Evolutionary conservation across 257 asterid genomes (phyloP), one percentile per base, ranked within the genome.

Genomic region (Solanum corneliomulleri): DNA sequence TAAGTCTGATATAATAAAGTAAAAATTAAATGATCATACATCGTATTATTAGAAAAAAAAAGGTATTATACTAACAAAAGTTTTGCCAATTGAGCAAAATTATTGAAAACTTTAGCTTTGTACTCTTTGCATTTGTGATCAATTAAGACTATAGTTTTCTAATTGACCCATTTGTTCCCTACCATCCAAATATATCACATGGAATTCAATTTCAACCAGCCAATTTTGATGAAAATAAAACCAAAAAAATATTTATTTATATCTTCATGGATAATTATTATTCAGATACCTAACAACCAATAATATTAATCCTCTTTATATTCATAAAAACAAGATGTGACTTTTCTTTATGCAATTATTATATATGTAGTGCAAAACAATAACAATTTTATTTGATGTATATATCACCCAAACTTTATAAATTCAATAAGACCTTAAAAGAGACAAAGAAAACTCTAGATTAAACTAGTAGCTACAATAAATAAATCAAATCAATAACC

Each of bases 131-230:
- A 64, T 71, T 78, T 80, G 83, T 47, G 68, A 41, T 75, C 21
- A 69, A 66, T 58, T 33, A 78, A 86, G 83, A 66, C 70, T 78
- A 89, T 52, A 84, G 52, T 33, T 86, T 77, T 77, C 52, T 52
- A 9, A 77, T 83, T 86, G 89, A 80, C 85, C 88, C 89, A 37
- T 87, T 71, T 91, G 92, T 90, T 85, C 91, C 94, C 91, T 91
- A 90, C 89, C 92, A 86, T 85, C 90, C 90, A 85, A 90, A 89
- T 89, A 88, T 49, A 88, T 91, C 92, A 91, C 92, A 90, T 92
- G 93, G 88, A 82, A 42, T 69, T 87, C 87, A 84, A 89, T 87
- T 82, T 86, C 91, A 87, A 56, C 85, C 93, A 92, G 41, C 85
- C 90, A 91, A 35, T 31, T 72, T 56, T 86, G 75, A 62, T 74